These are phyloP conservation scores for Zoysia pacifica DNA, from an alignment of 176 grass and related monocot genomes.

Conservation along the genomic window DNA sequence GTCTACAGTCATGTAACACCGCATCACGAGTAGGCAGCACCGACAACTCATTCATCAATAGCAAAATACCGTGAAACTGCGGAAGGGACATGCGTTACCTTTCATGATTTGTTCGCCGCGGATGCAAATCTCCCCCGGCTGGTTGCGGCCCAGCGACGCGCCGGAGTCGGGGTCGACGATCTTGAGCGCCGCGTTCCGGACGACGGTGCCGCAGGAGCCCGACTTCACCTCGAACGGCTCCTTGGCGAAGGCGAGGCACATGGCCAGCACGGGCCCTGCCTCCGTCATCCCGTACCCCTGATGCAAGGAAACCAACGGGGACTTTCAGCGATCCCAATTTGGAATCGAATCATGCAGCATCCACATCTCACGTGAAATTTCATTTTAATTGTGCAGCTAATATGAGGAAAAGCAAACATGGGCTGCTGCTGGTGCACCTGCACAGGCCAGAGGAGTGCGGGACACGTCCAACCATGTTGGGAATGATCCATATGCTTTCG, in stretches of 20 bases:
- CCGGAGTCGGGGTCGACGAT: constrained; percentile 77
- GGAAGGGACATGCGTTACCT: constrained; percentile 44
- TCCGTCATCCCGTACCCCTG: constrained; percentile 98
- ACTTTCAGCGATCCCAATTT: not conserved
- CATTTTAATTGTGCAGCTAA: not conserved
- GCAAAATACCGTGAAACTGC: not conserved
- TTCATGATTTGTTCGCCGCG: constrained; percentile 96
- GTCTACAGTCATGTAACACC: not conserved
- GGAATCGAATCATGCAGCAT: not conserved
- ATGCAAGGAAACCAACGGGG: not conserved
- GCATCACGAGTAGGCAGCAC: not conserved
- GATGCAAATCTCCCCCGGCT: constrained; percentile 85
- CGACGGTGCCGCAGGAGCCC: constrained; percentile 87
- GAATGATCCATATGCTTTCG: constrained; percentile 19
- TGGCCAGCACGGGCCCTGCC: constrained; percentile 85
- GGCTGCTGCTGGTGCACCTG: not conserved
- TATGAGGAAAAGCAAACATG: not conserved
- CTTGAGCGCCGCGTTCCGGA: constrained; percentile 80
- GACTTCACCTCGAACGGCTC: constrained; percentile 76
- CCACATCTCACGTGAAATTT: not conserved
- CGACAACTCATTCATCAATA: not conserved
- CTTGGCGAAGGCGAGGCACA: constrained; percentile 96
- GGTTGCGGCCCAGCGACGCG: constrained; percentile 58
- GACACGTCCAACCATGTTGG: not conserved
- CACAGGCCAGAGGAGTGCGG: not conserved